These are phyloP conservation scores for Sedum album DNA, from an alignment of 164 flowering plant species.

Conservation along the genomic window DNA sequence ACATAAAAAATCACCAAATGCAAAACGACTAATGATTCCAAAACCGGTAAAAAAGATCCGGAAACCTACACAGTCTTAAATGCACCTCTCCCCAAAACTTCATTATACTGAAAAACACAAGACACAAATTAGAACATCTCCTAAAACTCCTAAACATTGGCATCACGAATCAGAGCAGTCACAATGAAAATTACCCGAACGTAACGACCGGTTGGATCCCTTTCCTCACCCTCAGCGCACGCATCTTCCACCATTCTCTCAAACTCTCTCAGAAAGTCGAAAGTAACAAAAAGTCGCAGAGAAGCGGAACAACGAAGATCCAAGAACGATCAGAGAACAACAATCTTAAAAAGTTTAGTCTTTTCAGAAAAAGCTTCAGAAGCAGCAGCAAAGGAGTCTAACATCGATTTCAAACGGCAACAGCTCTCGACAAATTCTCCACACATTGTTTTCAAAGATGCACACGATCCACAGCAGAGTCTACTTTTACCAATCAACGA, in stretches of 20 bases:
- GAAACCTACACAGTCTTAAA: no score
- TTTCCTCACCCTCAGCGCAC: neutral
- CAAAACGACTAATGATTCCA: no score
- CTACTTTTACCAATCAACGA: conserved; percentile 13
- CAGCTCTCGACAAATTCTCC: neutral
- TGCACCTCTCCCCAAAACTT: no score
- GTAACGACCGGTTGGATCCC: neutral
- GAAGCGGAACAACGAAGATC: neutral
- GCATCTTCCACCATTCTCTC: neutral
- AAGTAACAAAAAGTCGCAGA: neutral
- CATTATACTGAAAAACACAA: neutral
- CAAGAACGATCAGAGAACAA: neutral
- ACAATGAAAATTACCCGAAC: neutral
- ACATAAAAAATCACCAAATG: no score
- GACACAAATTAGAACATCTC: neutral
- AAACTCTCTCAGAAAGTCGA: neutral
- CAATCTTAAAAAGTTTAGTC: neutral
- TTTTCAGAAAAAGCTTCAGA: neutral
- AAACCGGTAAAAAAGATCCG: no score
- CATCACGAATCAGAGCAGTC: neutral
- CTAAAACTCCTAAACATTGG: no score
- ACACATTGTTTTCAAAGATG: neutral
- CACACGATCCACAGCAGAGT: neutral
- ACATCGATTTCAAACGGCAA: neutral
- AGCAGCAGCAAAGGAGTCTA: neutral